Evolutionary conservation across 139 green algal species (phyloP), one percentile per base, ranked within the genome.

Genomic region (Micractinium sp.): DNA sequence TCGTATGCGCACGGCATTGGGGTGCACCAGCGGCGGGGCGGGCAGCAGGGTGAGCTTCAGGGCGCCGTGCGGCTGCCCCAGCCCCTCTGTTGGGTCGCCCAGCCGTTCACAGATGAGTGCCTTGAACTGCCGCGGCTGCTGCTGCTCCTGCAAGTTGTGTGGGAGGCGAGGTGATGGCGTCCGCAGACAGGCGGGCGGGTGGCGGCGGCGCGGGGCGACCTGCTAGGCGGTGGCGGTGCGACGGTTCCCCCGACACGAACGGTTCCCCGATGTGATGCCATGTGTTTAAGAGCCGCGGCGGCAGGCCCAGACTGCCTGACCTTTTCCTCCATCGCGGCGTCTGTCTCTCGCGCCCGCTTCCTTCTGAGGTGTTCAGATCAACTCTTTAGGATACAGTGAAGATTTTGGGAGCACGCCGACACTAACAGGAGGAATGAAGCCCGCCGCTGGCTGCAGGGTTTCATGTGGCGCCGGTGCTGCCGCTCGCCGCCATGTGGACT

Each of bases 61-160:
- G 13, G 83, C 67, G 66, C 39, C 35, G 29, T 80, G 66, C 19
- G 83, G 83, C 5, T 38, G 27, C 27, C 83, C 83, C 38, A 87
- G 31, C 83, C 20, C 29, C 36, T 87, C 67, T 53, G 33, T 35
- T 41, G 87, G 94, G 74, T 96, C 90, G 3, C 95, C 95, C 0
- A 96, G 87, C 25, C 88, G 82, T 27, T 93, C 87, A 56, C 94
- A 96, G 0, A 96, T 85, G 0, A 97, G 81, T 18, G 93, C 92
- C 25, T 89, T 91, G 85, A 95, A 87, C 18, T 20, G 31, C 35
- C 82, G 23, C 2, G 36, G 56, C 56, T 69, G 53, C 47, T 67
- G 15, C 53, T 60, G 35, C 35, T 82, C 23, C 38, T 60, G 74
- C n/a, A 9, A 16, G 33, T 35, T 29, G 29, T 29, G 41, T 31